These are phyloP conservation scores for Xylaria scruposa DNA, from an alignment of 495 filamentous ascomycete species.

Conservation along the genomic window DNA sequence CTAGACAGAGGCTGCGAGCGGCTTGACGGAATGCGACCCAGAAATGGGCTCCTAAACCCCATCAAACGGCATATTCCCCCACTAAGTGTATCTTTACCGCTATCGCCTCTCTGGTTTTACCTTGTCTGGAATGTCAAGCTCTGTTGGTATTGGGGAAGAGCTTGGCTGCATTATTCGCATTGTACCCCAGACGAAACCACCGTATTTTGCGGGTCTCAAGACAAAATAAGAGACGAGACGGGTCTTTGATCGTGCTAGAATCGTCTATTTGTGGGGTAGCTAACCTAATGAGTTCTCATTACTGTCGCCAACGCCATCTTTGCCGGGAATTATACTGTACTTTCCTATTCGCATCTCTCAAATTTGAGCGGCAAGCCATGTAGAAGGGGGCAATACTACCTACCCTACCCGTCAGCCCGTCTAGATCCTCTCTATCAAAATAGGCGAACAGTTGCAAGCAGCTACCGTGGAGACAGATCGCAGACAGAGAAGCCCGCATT, in stretches of 20 bases:
- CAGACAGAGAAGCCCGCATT: slow-evolving; percentile 4
- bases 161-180: slow-evolving; percentile 9
- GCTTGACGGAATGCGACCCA: slow-evolving; percentile 14
- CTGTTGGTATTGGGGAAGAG: neutral
- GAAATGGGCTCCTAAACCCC: neutral
- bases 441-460: neutral
- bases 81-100: neutral
- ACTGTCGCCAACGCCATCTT: neutral
- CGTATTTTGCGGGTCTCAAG: neutral
- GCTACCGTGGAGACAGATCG: slow-evolving; percentile 1
- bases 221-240: neutral
- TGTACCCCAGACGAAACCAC: neutral
- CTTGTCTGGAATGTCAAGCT: slow-evolving; percentile 13
- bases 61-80: slow-evolving; percentile 1
- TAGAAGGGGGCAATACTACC: too few relatives aligned
- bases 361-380: neutral
- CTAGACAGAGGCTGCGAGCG: slow-evolving; percentile 17
- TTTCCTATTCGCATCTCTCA: neutral
- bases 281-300: neutral
- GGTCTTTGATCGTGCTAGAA: neutral
- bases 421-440: neutral
- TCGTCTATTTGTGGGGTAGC: neutral
- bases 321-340: neutral
- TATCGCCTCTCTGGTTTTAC: neutral
- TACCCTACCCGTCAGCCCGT: too few relatives aligned